Conservation (phyloP, 805 yeast species). For the Saccharomyces eubayanus region DNA sequence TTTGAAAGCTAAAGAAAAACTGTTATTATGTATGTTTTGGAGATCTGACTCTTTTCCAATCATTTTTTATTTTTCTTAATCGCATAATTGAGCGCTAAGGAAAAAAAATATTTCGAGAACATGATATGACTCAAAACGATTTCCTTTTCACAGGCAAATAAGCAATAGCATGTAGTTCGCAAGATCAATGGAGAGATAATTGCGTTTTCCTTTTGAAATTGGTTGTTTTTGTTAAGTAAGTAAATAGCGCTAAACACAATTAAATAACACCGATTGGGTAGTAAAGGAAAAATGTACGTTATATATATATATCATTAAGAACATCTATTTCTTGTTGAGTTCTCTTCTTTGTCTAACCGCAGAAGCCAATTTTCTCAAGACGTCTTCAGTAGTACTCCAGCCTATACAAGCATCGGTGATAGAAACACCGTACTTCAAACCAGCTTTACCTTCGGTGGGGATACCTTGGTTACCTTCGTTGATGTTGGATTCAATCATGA, state of each 20-base stretch:
- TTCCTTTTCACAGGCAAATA: not conserved
- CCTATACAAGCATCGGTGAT: slow-evolving; percentile 95
- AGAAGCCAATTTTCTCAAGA: slow-evolving; percentile 68
- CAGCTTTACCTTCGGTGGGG: slow-evolving; percentile 49
- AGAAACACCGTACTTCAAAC: slow-evolving; percentile 84
- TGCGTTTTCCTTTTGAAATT: not conserved
- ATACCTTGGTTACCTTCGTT: slow-evolving; percentile 86
- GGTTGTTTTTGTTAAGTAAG: not conserved
- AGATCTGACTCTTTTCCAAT: not conserved
- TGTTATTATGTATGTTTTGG: not conserved
- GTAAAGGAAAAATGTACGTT: not conserved
- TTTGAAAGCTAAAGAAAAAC: not conserved
- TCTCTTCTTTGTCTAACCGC: slow-evolving; percentile 81
- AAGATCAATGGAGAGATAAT: not conserved
- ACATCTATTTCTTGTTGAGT: slow-evolving; percentile 21
- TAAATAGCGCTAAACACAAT: not conserved
- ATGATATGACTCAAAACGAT: not conserved
- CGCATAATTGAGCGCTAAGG: not conserved
- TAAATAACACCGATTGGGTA: not conserved
- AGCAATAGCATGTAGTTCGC: not conserved
- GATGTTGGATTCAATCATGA: slow-evolving; percentile 91
- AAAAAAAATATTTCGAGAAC: not conserved
- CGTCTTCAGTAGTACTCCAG: slow-evolving; percentile 80
- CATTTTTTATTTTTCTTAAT: not conserved
- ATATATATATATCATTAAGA: not conserved